Percentiles rank a stretch among this genome's conserved stretches.
phyloP scores from a whole-genome alignment of 169 alveolate genomes.

The Eimeria sp. region DNA sequence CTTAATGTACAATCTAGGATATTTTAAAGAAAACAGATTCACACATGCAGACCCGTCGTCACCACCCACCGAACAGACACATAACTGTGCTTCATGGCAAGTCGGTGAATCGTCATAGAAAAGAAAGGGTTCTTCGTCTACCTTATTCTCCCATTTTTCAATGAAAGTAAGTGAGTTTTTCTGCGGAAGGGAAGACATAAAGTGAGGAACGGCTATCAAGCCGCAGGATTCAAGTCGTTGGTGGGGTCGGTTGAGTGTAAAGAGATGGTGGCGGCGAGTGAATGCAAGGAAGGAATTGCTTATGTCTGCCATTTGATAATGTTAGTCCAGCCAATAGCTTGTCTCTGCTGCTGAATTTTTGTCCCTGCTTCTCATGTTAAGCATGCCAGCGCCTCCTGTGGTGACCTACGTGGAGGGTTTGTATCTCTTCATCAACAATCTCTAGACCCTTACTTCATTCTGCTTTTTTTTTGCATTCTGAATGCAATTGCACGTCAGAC shows the following conservation, averaged over 20 bases:
- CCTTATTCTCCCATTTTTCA: neutral
- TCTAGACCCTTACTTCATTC: no score
- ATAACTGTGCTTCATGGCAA: neutral
- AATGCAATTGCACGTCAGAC: no score
- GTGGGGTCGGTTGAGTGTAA: conserved; percentile 3
- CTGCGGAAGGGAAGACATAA: neutral
- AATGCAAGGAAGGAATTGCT: neutral
- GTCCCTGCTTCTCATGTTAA: neutral
- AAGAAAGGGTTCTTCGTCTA: neutral
- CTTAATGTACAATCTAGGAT: neutral
- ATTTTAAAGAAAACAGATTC: neutral
- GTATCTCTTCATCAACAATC: no score
- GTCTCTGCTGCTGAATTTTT: neutral
- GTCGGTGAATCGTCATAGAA: neutral
- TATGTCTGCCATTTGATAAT: neutral
- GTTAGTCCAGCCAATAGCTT: neutral
- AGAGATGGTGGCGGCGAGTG: neutral
- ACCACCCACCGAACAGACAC: neutral
- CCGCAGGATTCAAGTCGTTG: neutral
- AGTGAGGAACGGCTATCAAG: neutral
- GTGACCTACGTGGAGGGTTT: neutral
- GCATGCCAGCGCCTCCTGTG: neutral
- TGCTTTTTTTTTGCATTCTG: no score
- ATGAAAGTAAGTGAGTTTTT: neutral
- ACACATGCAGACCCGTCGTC: conserved; percentile 2